A percentile compares a stretch with the other conserved stretches of the same genome.
Conservation (phyloP, 495 filamentous ascomycete genomes). For the Rostrohypoxylon terebratum region DNA sequence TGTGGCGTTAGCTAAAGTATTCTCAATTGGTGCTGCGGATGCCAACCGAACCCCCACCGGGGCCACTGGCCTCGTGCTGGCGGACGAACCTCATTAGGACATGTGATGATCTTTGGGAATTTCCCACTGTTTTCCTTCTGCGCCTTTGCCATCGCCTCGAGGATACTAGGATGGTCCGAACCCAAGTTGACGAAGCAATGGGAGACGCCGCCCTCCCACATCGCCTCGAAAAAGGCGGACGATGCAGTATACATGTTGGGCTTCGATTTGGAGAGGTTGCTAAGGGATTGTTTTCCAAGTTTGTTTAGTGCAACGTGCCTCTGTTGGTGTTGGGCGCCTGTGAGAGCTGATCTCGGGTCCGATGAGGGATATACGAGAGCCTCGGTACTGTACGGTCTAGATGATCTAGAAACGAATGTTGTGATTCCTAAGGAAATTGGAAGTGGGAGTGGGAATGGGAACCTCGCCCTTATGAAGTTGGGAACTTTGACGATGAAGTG, state of each 20-base stretch:
- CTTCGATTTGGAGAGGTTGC: slow-evolving; percentile 16
- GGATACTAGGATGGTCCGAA: slow-evolving; percentile 91
- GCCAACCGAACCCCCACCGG: neutral
- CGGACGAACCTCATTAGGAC: slow-evolving; percentile 80
- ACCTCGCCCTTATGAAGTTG: slow-evolving; percentile 18
- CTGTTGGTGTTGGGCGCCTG: slow-evolving; percentile 12
- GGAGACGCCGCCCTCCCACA: slow-evolving; percentile 91
- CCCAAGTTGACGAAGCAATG: slow-evolving; percentile 96
- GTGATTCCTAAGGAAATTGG: neutral
- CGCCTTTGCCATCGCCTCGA: slow-evolving; percentile 96
- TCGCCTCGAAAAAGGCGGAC: slow-evolving; percentile 91
- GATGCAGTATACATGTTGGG: slow-evolving; percentile 62
- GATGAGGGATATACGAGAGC: neutral
- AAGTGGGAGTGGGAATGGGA: neutral
- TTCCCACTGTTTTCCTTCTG: slow-evolving; percentile 70
- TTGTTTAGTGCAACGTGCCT: slow-evolving; percentile 14
- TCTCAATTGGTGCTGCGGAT: neutral
- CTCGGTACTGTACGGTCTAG: slow-evolving; percentile 24
- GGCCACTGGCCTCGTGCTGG: neutral
- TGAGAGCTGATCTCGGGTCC: slow-evolving; percentile 9
- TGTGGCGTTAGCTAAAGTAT: slow-evolving; percentile 2
- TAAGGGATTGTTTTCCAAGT: slow-evolving; percentile 8
- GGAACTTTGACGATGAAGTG: neutral
- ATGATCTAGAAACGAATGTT: slow-evolving; percentile 10
- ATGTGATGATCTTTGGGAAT: slow-evolving; percentile 91